A percentile compares a stretch with the other conserved stretches of the same genome.
Evolutionary conservation across 1,284 basidiomycete species (phyloP).

Genomic region (Pseudozyma hubeiensis): DNA sequence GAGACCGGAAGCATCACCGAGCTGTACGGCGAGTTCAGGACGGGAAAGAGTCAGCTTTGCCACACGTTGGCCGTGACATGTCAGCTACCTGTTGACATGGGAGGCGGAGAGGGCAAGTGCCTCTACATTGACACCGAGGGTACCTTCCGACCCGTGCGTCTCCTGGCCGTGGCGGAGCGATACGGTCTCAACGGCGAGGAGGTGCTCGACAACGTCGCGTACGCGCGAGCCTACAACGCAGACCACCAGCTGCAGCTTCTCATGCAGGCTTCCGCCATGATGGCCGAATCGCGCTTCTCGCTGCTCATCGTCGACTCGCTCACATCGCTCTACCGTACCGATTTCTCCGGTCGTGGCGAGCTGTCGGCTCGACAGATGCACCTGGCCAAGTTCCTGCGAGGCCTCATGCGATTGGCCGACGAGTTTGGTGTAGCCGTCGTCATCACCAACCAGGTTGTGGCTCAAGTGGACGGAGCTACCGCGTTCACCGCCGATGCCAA

Average conservation of each 20-base stretch:
- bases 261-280: slow-evolving; percentile 88
- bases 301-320: slow-evolving; percentile 96
- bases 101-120: slow-evolving; percentile 98
- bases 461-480: slow-evolving; percentile 80
- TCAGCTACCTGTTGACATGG: slow-evolving; percentile 94
- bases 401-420: slow-evolving; percentile 91
- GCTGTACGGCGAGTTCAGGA: slow-evolving; percentile 97
- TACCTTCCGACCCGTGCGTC: slow-evolving; percentile 94
- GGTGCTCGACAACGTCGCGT: slow-evolving; percentile 97
- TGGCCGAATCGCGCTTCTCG: slow-evolving; percentile 79
- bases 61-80: slow-evolving; percentile 98
- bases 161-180: slow-evolving; percentile 93
- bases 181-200: slow-evolving; percentile 96
- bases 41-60: slow-evolving; percentile 97
- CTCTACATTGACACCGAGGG: slow-evolving; percentile 99
- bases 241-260: slow-evolving; percentile 95
- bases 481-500: slow-evolving; percentile 76
- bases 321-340: slow-evolving; percentile 94
- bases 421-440: slow-evolving; percentile 99
- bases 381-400: slow-evolving; percentile 95
- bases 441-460: slow-evolving; percentile 98
- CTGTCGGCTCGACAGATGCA: slow-evolving; percentile 94
- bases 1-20: slow-evolving; percentile 99
- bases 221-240: slow-evolving; percentile 97
- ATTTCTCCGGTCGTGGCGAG: slow-evolving; percentile 95